These are phyloP conservation scores for Hyaloscypha finlandica DNA, from an alignment of 495 filamentous ascomycete species.

Conservation along the genomic window DNA sequence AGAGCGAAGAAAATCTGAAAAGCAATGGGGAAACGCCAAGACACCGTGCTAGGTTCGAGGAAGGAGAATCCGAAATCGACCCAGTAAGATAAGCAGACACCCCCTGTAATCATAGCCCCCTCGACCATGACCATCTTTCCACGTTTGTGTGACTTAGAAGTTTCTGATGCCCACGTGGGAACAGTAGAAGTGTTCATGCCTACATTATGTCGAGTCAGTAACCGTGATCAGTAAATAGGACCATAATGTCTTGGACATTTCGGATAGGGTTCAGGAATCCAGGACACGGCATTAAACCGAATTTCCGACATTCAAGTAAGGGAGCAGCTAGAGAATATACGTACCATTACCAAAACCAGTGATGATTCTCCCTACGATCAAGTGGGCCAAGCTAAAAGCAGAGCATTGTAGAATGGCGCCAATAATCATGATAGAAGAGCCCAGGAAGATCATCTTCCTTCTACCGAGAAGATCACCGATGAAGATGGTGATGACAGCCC, in stretches of 20 bases:
- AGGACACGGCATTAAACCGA: background rate
- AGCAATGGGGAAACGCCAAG: slow-evolving; percentile 76
- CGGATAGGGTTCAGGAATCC: background rate
- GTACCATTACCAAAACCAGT: slow-evolving; percentile 67
- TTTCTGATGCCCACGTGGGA: slow-evolving; percentile 80
- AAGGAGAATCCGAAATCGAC: slow-evolving; percentile 72
- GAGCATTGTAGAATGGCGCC: slow-evolving; percentile 67
- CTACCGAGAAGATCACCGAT: slow-evolving; percentile 73
- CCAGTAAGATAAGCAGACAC: slow-evolving; percentile 77
- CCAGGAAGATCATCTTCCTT: slow-evolving; percentile 67
- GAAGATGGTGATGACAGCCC: slow-evolving; percentile 68
- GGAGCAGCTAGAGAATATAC: background rate
- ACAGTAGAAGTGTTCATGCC: slow-evolving; percentile 65
- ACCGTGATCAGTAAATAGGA: background rate
- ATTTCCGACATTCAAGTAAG: background rate
- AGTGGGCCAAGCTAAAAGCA: slow-evolving; percentile 59
- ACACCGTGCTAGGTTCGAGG: slow-evolving; percentile 59
- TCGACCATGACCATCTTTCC: slow-evolving; percentile 83
- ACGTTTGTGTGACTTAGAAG: slow-evolving; percentile 62
- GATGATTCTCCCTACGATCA: slow-evolving; percentile 66
- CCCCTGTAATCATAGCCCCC: slow-evolving; percentile 68
- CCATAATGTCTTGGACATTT: background rate
- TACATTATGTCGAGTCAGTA: background rate
- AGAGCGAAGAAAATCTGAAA: slow-evolving; percentile 71
- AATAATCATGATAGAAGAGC: slow-evolving; percentile 69